Conservation (phyloP, 495 filamentous ascomycete genomes). For the Poronia punctata region DNA sequence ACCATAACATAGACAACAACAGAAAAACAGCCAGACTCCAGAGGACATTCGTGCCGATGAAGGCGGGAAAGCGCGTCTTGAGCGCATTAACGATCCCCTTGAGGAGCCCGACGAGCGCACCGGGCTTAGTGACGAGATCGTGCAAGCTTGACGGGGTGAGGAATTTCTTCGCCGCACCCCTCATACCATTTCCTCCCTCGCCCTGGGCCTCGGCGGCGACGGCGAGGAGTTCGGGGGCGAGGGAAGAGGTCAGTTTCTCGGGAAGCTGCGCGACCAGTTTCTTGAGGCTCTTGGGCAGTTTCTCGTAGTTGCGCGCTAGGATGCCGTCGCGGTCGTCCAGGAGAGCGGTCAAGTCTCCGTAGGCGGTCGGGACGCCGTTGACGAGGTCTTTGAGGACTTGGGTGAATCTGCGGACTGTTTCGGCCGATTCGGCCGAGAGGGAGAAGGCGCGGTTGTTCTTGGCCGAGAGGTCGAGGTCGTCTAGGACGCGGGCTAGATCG, state of each 20-base stretch:
- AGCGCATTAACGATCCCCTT: constrained; percentile 80
- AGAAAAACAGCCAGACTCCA: constrained; percentile 81
- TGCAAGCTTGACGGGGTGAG: constrained; percentile 48
- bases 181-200: constrained; percentile 18
- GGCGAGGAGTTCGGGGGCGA: constrained; percentile 76
- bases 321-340: constrained; percentile 72
- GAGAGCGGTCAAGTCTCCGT: constrained; percentile 76
- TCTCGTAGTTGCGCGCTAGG: constrained; percentile 66
- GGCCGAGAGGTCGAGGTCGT: constrained; percentile 71
- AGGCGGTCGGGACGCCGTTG: constrained; percentile 87
- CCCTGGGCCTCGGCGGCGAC: constrained; percentile 66
- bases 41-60: constrained; percentile 76
- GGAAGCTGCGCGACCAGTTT: constrained; percentile 82
- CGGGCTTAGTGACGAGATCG: constrained; percentile 78
- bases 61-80: constrained; percentile 74
- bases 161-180: constrained; percentile 30
- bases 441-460: constrained; percentile 71
- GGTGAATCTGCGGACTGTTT: constrained; percentile 76
- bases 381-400: constrained; percentile 84
- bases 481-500: constrained; percentile 70
- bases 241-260: constrained; percentile 62
- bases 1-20: constrained; percentile 88
- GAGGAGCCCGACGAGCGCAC: constrained; percentile 72
- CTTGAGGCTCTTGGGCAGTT: constrained; percentile 75
- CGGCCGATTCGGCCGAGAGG: constrained; percentile 71